phyloP scores from a whole-genome alignment of 2,329 filamentous ascomycete species.

The Penicillium fuscoglaucum region DNA sequence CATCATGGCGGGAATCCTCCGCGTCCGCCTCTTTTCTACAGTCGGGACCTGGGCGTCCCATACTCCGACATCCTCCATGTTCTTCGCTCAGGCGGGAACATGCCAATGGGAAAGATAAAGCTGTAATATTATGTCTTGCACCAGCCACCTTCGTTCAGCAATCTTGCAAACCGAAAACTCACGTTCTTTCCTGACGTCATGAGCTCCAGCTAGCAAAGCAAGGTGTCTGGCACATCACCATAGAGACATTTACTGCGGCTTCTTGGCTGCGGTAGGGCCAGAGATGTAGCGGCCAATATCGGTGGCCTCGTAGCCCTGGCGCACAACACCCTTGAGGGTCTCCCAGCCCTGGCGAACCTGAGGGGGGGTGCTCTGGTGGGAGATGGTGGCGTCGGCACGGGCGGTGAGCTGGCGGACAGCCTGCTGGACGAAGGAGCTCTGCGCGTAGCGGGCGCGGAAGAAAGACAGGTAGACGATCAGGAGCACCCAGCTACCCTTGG shows the following conservation, averaged over 20 bases:
- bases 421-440: slow-evolving; percentile 90
- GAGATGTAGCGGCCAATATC: slow-evolving; percentile 73
- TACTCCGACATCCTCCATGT: slow-evolving; percentile 5
- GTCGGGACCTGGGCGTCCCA: slow-evolving; percentile 2
- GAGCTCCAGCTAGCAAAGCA: neutral
- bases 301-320: slow-evolving; percentile 76
- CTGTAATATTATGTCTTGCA: neutral
- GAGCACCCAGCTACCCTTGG: slow-evolving; percentile 86
- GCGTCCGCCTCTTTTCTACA: slow-evolving; percentile 28
- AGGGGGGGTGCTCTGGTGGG: slow-evolving; percentile 83
- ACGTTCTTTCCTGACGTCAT: neutral
- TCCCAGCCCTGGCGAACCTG: slow-evolving; percentile 78
- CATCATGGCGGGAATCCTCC: slow-evolving; percentile 22
- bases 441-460: slow-evolving; percentile 82
- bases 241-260: slow-evolving; percentile 47
- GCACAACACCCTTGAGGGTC: slow-evolving; percentile 68
- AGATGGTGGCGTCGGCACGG: slow-evolving; percentile 76
- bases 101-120: slow-evolving; percentile 4
- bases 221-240: slow-evolving; percentile 5
- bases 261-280: slow-evolving; percentile 48
- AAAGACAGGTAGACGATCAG: slow-evolving; percentile 85
- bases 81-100: neutral
- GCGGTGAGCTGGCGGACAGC: slow-evolving; percentile 71
- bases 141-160: neutral
- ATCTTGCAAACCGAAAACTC: slow-evolving; percentile 1